A percentile compares a stretch with the other conserved stretches of the same genome.
These are phyloP conservation scores for Protomyces gravidus DNA, from an alignment of 1,139 yeast species.

Conservation along the genomic window DNA sequence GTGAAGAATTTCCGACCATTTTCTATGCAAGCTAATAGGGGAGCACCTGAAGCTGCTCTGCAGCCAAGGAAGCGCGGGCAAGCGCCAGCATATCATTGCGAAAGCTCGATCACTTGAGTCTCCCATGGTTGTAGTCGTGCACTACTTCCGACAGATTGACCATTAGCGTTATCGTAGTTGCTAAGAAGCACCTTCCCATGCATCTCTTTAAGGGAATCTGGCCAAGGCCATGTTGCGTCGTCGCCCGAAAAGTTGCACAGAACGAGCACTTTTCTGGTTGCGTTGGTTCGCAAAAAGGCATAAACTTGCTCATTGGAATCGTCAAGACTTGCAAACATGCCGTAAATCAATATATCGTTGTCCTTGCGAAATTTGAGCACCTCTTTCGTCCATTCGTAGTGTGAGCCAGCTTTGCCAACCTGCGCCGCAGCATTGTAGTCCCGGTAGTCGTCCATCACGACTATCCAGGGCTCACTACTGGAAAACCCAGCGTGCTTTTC, in stretches of 20 bases:
- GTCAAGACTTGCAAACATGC: conserved; percentile 41
- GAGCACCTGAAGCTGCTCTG: no score
- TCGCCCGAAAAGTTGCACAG: conserved; percentile 16
- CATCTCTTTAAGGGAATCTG: background rate
- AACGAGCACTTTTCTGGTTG: background rate
- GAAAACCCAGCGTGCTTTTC: conserved; percentile 50
- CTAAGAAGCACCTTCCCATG: background rate
- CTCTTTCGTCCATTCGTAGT: conserved; percentile 48
- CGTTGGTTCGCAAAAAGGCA: conserved; percentile 17
- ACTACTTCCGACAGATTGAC: background rate
- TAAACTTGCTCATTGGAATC: conserved; percentile 19
- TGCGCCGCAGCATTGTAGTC: conserved; percentile 51
- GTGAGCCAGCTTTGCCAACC: conserved; percentile 48
- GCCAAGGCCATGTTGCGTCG: background rate
- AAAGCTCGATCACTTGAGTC: background rate
- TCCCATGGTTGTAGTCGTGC: background rate
- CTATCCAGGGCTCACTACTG: conserved; percentile 52
- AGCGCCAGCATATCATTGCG: no score
- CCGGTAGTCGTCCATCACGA: conserved; percentile 51
- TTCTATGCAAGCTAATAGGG: no score
- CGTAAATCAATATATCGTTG: conserved; percentile 46
- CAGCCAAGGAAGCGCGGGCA: no score
- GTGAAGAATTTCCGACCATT: no score
- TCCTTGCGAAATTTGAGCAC: conserved; percentile 48
- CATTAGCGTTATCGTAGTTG: background rate